Conservation (phyloP, 1,284 basidiomycete species). For the Hymenochaete sp. region DNA sequence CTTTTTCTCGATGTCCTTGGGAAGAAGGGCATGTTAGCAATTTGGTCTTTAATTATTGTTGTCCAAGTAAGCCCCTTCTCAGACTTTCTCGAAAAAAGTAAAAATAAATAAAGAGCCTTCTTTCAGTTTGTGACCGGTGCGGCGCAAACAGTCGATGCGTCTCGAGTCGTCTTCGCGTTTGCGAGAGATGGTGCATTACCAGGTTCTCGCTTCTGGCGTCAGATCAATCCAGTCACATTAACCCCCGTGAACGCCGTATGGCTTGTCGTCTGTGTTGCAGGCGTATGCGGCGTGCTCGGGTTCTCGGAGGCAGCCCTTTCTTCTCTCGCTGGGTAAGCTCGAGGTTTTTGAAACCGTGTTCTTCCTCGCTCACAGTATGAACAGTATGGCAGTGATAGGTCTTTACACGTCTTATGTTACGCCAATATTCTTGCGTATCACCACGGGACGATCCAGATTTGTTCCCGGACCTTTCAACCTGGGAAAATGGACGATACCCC, state of each 20-base stretch:
- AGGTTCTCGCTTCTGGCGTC: slow-evolving; percentile 59
- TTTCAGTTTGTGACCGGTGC: slow-evolving; percentile 60
- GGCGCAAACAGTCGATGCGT: slow-evolving; percentile 68
- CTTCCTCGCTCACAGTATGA: background rate
- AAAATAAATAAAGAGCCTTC: background rate
- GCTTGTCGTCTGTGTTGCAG: slow-evolving; percentile 55
- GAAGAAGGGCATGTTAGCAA: slow-evolving; percentile 57
- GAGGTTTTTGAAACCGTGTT: background rate
- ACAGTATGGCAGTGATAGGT: slow-evolving; percentile 60
- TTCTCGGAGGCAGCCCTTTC: slow-evolving; percentile 55
- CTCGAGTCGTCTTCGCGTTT: slow-evolving; percentile 66
- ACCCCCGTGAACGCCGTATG: slow-evolving; percentile 70
- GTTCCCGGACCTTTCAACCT: slow-evolving; percentile 51
- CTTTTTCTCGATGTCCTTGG: slow-evolving; percentile 58
- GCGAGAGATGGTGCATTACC: slow-evolving; percentile 66
- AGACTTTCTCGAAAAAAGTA: background rate
- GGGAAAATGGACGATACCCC: slow-evolving; percentile 49
- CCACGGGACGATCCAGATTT: slow-evolving; percentile 50
- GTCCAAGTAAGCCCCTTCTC: slow-evolving; percentile 41
- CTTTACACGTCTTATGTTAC: slow-evolving; percentile 59
- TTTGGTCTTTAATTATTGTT: slow-evolving; percentile 64
- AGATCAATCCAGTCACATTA: slow-evolving; percentile 45
- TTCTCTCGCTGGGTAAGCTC: slow-evolving; percentile 54
- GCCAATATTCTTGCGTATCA: slow-evolving; percentile 64
- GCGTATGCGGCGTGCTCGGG: slow-evolving; percentile 53